Evolutionary conservation across 345 rosid genomes (phyloP).

Genomic region (Eucalyptus albens): DNA sequence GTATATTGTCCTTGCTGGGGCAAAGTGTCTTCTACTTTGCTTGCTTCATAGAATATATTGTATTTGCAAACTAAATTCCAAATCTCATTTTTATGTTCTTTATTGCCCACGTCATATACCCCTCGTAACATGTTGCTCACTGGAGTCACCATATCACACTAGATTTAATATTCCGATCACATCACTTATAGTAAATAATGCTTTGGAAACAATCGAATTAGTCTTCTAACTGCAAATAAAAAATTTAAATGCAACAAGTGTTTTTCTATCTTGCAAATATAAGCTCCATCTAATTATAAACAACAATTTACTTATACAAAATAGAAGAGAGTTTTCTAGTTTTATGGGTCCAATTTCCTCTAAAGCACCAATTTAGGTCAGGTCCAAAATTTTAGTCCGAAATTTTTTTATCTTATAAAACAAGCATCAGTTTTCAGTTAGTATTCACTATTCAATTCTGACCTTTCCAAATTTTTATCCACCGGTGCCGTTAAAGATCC

Average conservation of each 20-base stretch:
- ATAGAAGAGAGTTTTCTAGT: not conserved
- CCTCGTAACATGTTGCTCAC: not conserved
- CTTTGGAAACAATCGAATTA: not conserved
- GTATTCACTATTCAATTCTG: no score
- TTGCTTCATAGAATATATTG: not conserved
- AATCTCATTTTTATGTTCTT: not conserved
- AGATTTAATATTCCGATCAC: not conserved
- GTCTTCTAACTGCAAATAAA: not conserved
- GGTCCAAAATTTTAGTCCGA: no score
- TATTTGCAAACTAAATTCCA: not conserved
- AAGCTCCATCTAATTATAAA: not conserved
- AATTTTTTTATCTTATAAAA: no score
- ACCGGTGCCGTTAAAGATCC: not conserved
- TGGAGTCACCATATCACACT: not conserved
- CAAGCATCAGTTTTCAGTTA: no score
- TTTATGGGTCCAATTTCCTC: no score
- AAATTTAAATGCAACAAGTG: not conserved
- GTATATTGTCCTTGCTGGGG: not conserved
- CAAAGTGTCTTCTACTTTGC: not conserved
- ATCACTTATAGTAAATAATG: not conserved
- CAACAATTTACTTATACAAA: not conserved
- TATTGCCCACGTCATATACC: not conserved
- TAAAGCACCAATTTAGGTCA: no score
- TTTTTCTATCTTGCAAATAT: not conserved
- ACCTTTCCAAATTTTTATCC: no score